A percentile compares a stretch with the other conserved stretches of the same genome.
These are phyloP conservation scores for Phytopythium montanum DNA, from an alignment of 352 stramenopile species.

Conservation along the genomic window DNA sequence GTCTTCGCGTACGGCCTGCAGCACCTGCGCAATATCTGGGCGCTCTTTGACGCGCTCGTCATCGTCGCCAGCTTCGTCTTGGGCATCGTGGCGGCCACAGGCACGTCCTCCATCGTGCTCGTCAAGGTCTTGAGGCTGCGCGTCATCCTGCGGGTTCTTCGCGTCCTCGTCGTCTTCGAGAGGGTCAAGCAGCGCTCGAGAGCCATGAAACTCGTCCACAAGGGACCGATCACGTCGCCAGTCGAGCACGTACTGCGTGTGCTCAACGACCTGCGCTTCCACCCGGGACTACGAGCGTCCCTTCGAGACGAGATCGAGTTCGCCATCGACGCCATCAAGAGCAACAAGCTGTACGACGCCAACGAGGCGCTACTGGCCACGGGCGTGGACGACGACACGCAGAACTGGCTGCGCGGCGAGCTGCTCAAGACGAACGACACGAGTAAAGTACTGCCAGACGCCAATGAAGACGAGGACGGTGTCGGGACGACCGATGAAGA, in stretches of 20 bases:
- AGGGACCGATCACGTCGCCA: constrained; percentile 65
- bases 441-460: constrained; percentile 53
- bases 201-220: constrained; percentile 73
- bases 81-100: constrained; percentile 56
- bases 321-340: constrained; percentile 84
- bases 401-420: constrained; percentile 82
- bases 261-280: constrained; percentile 75
- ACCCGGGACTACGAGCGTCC: constrained; percentile 53
- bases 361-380: constrained; percentile 68
- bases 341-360: constrained; percentile 81
- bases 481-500: background rate
- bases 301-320: constrained; percentile 70
- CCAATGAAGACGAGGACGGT: constrained; percentile 28
- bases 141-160: constrained; percentile 73
- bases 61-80: constrained; percentile 79
- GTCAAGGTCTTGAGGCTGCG: constrained; percentile 71
- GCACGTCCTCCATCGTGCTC: constrained; percentile 48
- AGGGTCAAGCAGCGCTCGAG: constrained; percentile 75
- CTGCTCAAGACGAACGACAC: constrained; percentile 70
- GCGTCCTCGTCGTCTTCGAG: constrained; percentile 86
- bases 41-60: constrained; percentile 77
- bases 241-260: constrained; percentile 75
- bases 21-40: constrained; percentile 66
- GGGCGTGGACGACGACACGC: constrained; percentile 75
- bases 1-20: constrained; percentile 73